These are phyloP conservation scores for Russula sp. DNA, from an alignment of 768 basidiomycete genomes.

Conservation along the genomic window DNA sequence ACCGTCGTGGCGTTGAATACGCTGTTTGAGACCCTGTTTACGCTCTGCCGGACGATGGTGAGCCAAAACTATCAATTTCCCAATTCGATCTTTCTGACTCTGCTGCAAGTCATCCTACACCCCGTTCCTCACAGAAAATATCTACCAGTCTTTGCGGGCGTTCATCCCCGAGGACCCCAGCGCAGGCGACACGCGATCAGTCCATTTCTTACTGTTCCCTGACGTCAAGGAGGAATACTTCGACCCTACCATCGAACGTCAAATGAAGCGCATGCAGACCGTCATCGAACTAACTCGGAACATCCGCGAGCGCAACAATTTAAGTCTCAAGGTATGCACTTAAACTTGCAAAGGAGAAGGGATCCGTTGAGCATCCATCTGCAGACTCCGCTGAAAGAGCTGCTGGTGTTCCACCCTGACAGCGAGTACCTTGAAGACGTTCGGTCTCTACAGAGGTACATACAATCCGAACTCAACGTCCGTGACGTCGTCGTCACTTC, in stretches of 20 bases:
- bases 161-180: conserved; percentile 75
- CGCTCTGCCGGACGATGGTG: conserved; percentile 93
- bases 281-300: conserved; percentile 90
- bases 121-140: conserved; percentile 94
- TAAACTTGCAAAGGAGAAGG: not conserved
- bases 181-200: conserved; percentile 76
- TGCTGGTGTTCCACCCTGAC: conserved; percentile 90
- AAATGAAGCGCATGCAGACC: conserved; percentile 90
- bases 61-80: conserved; percentile 26
- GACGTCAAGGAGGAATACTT: conserved; percentile 92
- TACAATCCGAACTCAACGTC: conserved; percentile 92
- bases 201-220: conserved; percentile 95
- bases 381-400: conserved; percentile 87
- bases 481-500: conserved; percentile 85
- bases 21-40: conserved; percentile 90
- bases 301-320: conserved; percentile 78
- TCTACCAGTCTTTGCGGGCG: conserved; percentile 85
- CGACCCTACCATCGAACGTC: conserved; percentile 86
- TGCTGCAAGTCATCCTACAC: conserved; percentile 84
- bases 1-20: conserved; percentile 88
- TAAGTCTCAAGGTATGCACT: conserved; percentile 79
- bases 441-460: conserved; percentile 76
- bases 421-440: conserved; percentile 80
- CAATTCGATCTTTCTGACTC: conserved; percentile 2
- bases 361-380: not conserved